Conservation (phyloP, 768 basidiomycete genomes). For the Boletales sp. region DNA sequence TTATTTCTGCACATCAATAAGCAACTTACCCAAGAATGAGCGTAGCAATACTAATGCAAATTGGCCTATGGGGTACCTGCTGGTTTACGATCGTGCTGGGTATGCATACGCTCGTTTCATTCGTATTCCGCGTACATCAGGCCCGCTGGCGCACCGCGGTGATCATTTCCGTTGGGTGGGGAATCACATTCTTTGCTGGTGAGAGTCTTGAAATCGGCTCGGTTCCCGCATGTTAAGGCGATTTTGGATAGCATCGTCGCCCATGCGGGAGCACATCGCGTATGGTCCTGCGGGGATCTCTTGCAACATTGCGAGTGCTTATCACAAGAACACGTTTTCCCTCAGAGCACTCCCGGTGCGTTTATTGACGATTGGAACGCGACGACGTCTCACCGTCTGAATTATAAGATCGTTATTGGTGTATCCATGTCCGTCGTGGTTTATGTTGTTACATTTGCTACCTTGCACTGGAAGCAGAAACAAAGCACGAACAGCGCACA, state of each 20-base stretch:
- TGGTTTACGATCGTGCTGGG: constrained; percentile 67
- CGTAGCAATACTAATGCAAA: constrained; percentile 54
- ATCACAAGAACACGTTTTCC: constrained; percentile 43
- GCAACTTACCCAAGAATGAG: neutral
- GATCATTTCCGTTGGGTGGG: constrained; percentile 53
- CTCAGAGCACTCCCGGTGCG: constrained; percentile 64
- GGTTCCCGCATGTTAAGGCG: neutral
- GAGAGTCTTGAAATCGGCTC: constrained; percentile 16
- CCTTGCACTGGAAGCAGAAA: constrained; percentile 57
- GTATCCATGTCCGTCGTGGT: constrained; percentile 52
- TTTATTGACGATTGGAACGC: neutral
- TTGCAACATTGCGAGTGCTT: constrained; percentile 47
- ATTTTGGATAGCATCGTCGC: constrained; percentile 33
- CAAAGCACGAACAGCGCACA: constrained; percentile 49
- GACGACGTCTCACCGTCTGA: constrained; percentile 1
- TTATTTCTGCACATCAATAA: neutral
- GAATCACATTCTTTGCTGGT: constrained; percentile 48
- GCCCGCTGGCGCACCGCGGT: constrained; percentile 44
- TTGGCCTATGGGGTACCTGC: constrained; percentile 57
- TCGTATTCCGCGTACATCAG: constrained; percentile 55
- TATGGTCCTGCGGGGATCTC: constrained; percentile 53
- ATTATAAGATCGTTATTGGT: constrained; percentile 49
- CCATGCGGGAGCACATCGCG: constrained; percentile 34
- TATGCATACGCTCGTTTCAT: constrained; percentile 63
- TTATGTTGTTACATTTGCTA: constrained; percentile 60